A percentile compares a stretch with the other conserved stretches of the same genome.
Evolutionary conservation across 768 basidiomycete species (phyloP).

Genomic region (Hirschioporus abietinus): DNA sequence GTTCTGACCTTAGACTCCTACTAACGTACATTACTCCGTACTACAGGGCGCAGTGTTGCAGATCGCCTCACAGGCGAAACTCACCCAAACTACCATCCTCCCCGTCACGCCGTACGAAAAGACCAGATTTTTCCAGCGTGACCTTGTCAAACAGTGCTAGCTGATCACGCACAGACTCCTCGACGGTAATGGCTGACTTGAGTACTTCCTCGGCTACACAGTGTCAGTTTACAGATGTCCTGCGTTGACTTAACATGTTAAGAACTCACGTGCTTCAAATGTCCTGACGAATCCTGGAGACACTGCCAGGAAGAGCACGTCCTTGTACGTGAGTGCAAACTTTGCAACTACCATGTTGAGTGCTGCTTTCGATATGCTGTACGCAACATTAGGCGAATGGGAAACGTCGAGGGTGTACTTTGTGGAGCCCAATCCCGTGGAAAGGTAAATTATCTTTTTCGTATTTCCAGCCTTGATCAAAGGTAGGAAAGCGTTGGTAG

Average conservation of each 20-base stretch:
- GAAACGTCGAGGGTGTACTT: conserved; percentile 17
- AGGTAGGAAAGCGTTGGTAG: conserved; percentile 35
- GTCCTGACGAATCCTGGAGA: conserved; percentile 35
- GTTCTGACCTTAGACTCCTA: too few species aligned
- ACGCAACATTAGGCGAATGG: conserved; percentile 15
- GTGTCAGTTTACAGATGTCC: too few species aligned
- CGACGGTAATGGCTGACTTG: not conserved
- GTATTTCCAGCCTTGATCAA: conserved; percentile 25
- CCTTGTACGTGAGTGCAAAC: conserved; percentile 31
- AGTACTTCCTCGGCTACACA: too few species aligned
- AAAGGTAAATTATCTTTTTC: conserved; percentile 32
- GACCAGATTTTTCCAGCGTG: not conserved
- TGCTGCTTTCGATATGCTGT: conserved; percentile 33
- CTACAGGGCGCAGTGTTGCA: too few species aligned
- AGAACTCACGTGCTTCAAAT: conserved; percentile 1
- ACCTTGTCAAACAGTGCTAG: not conserved
- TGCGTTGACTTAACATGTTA: not conserved
- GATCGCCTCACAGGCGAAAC: not conserved
- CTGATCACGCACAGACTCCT: not conserved
- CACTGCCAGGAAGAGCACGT: conserved; percentile 30
- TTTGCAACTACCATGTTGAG: conserved; percentile 32
- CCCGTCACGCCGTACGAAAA: not conserved
- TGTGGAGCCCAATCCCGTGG: conserved; percentile 24
- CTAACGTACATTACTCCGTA: too few species aligned
- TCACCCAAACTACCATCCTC: not conserved